Conservation (phyloP, 2,329 filamentous ascomycete species). For the Paecilomyces dactylethromorphus region DNA sequence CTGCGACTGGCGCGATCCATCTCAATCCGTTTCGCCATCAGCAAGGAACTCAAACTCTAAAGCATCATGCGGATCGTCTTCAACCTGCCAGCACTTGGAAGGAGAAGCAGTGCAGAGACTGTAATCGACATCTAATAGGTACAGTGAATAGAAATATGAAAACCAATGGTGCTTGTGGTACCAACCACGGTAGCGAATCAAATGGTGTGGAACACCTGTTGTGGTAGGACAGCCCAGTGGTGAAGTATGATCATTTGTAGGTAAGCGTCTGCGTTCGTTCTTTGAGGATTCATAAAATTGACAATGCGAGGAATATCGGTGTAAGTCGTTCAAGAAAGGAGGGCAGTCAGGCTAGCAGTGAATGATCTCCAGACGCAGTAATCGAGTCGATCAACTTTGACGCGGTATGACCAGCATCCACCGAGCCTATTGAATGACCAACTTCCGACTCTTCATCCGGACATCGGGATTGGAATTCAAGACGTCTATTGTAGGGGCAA, state of each 20-base stretch:
- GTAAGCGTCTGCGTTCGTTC: background rate
- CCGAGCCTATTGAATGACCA: constrained; percentile 15
- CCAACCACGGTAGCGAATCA: background rate
- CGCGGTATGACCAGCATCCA: constrained; percentile 30
- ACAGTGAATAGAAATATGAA: background rate
- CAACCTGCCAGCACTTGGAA: constrained; percentile 1
- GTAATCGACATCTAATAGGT: background rate
- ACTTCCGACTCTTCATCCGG: constrained; percentile 5
- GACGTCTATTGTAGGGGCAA: constrained; percentile 55
- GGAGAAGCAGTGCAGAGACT: background rate
- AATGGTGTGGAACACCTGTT: background rate
- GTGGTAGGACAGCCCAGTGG: background rate
- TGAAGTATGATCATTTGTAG: background rate
- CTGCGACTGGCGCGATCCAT: background rate
- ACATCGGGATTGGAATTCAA: background rate
- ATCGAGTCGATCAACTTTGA: background rate
- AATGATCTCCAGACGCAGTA: background rate
- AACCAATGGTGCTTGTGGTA: background rate
- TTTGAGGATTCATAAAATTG: background rate
- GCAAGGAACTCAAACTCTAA: background rate
- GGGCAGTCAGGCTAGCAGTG: background rate
- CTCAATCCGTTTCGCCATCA: background rate
- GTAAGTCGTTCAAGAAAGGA: background rate
- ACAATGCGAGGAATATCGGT: background rate
- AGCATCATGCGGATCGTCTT: background rate